Percentiles rank a stretch among this genome's conserved stretches.
Conservation (phyloP, 306 rosid species). For the Cicer bijugum region DNA sequence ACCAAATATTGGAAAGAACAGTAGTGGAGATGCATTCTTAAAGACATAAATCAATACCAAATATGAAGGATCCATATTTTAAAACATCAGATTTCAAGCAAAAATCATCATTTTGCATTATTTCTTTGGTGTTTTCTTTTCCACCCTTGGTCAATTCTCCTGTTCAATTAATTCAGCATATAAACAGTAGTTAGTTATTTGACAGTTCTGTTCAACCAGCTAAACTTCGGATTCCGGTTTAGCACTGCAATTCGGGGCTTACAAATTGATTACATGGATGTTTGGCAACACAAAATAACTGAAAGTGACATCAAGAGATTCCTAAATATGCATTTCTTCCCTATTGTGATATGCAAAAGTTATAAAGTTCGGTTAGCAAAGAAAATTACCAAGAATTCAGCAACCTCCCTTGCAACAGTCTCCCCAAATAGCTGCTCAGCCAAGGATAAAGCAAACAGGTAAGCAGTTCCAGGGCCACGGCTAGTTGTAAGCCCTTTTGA, state of each 20-base stretch:
- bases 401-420: conserved; percentile 72
- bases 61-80: conserved; percentile 10
- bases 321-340: conserved; percentile 12
- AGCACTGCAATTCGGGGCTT: conserved; percentile 7
- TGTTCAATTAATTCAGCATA: conserved; percentile 15
- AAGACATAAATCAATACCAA: conserved; percentile 8
- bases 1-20: conserved; percentile 30
- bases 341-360: conserved; percentile 8
- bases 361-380: not conserved
- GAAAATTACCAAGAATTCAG: conserved; percentile 67
- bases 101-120: not conserved
- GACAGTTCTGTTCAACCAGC: conserved; percentile 19
- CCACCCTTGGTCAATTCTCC: not conserved
- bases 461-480: conserved; percentile 93
- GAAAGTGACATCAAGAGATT: not conserved
- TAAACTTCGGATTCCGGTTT: not conserved
- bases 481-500: conserved; percentile 88
- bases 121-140: not conserved
- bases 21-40: not conserved
- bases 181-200: conserved; percentile 1
- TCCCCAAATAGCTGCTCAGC: conserved; percentile 85
- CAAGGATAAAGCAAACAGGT: conserved; percentile 78
- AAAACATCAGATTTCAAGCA: conserved; percentile 30
- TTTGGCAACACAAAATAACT: conserved; percentile 23
- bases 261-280: conserved; percentile 15